Evolutionary conservation across 768 basidiomycete genomes (phyloP), one percentile per base, ranked within the genome.

Genomic region (Russula abietina): DNA sequence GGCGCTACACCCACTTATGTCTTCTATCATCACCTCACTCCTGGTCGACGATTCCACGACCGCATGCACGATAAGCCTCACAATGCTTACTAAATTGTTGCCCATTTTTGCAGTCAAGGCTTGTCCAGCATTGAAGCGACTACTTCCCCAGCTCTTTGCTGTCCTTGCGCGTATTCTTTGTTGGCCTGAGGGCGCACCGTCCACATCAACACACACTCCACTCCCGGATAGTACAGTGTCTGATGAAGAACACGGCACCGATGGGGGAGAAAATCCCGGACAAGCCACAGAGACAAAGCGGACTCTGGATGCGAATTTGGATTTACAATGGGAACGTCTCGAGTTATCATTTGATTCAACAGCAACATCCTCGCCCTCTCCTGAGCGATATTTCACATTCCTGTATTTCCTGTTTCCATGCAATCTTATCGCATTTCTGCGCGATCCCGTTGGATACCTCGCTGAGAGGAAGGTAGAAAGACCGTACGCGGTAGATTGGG

Each of bases 321-420:
- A 84, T 55, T 73, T 88, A n/a, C 70, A 78, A 22, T 92, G 91
- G 91, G 74, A 83, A 64, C 81, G 84, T 39, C 77, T 91, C 30
- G 84, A 88, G 54, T 76, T 78, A 68, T 78, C 83, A 1, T 84
- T 89, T 70, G 76, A 80, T 65, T 76, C 79, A 11, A 77, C 77
- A 1, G 72, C 77, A n/a, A 79, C 83, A 16, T 73, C 77, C 32
- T 75, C 82, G 1, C 88, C 90, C 19, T 81, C 83, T 4, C 80
- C 84, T 17, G 80, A 83, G 22, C 80, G 77, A 49, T 90, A 83
- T 69, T 93, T 93, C 75, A 86, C 87, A 2, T 80, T 81, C 50
- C 77, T 97, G 64, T 96, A 95, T 75, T 94, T 92, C 69, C 83
- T 94, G 53, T 97, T 91, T 76, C 94, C 94, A 1, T 89, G 87